Evolutionary conservation across 805 yeast species (phyloP), one percentile per base, ranked within the genome.

Genomic region (Zygotorulaspora chibaensis): DNA sequence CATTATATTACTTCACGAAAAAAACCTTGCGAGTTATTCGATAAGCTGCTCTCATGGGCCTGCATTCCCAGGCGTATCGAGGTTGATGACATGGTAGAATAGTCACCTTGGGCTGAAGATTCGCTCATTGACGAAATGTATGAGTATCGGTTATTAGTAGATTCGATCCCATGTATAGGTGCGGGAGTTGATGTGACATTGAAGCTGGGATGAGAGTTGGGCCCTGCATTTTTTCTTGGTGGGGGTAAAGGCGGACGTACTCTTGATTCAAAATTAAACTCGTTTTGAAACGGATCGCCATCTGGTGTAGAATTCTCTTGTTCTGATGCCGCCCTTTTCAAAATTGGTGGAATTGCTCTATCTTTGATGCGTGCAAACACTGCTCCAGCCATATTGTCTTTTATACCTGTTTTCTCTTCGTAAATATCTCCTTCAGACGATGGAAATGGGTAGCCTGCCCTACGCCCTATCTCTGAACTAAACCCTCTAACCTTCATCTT

Each of bases 271-370:
- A 57, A 58, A 33, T 60, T 50, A 38, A 55, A 59, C 38, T 61
- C 64, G 25, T 57, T 54, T 37, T 48, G 57, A 33, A 59, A 62
- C 5, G 65, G 64, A 42, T 62, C 47, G 3, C 26, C 38, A 3
- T 40, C 38, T 8, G n/a, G 13, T 29, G 26, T 34, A 5, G 30
- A 13, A 20, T 12, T 23, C 11, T 38, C 40, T 15, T 28, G 34
- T 8, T 31, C 10, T 18, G 18, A 17, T 10, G 13, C 23, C 10
- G 7, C 26, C 30, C 34, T 40, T 6, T 28, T 38, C 13, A 37
- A 27, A 15, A 40, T 18, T 10, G 29, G 39, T 15, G 35, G 40
- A 5, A 28, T 31, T 13, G 46, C 42, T 23, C 34, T 40, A 23
- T 18, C 30, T 33, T 33, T 40, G 18, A 48, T 45, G 12, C 37